These are phyloP conservation scores for Eucalyptus brandiana DNA, from an alignment of 345 rosid species.

Conservation along the genomic window DNA sequence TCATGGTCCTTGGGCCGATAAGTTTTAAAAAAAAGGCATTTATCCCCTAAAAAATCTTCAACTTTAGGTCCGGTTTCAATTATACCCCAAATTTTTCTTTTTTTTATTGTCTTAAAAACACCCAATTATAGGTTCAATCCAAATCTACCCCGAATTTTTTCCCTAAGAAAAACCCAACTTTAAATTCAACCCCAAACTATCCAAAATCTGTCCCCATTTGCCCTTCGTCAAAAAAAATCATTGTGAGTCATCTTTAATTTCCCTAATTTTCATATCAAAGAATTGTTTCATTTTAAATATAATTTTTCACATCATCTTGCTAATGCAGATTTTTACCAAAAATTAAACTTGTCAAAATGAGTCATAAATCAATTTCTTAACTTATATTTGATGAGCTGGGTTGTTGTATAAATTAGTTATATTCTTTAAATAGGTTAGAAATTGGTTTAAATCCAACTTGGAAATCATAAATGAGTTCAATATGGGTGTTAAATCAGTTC, in stretches of 20 bases:
- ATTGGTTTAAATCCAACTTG: too few species aligned
- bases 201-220: neutral
- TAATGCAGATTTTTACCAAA: neutral
- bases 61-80: neutral
- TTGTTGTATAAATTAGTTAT: too few species aligned
- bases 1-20: neutral
- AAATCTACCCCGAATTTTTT: rapidly evolving
- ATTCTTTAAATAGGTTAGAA: rapidly evolving
- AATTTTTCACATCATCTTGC: neutral
- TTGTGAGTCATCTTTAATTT: neutral
- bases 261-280: neutral
- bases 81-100: neutral
- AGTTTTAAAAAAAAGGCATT: neutral
- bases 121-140: neutral
- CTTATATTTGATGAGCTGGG: too few species aligned
- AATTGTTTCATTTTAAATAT: neutral
- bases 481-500: too few species aligned
- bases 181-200: neutral
- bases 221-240: neutral
- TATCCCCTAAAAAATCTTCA: neutral
- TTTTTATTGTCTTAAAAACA: neutral
- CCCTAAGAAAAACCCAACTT: neutral
- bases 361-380: too few species aligned
- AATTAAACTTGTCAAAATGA: too few species aligned
- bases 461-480: too few species aligned